Base-by-base conservation (phyloP, 2,329 filamentous ascomycete genomes). In the Stemphylium lycopersici region DNA sequence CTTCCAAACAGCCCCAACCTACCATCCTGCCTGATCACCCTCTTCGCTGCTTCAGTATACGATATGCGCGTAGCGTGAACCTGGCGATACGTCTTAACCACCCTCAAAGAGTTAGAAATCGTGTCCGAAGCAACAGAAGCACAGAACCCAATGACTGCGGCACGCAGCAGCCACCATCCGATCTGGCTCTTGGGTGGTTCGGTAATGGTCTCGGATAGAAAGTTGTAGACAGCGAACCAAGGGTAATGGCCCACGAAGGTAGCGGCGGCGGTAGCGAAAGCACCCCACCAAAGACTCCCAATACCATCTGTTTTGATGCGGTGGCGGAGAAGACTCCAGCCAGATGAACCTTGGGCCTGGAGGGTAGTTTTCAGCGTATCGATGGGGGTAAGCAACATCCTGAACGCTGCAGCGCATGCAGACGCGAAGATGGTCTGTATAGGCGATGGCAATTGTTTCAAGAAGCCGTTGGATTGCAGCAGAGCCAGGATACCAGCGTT, bases 191-290 rank as follows among this genome's bases (percentile, higher is more conserved):
- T 65, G 0, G 61, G 48, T 5, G 68, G 67, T 47, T 68, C 65
- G 10, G 29, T 46, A 6, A 69, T 63, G 1, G 52, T 48, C 8
- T 66, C 64, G 0, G 68, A 70, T 0, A 70, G 58, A 20, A 67
- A 60, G 33, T 69, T 69, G 45, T 69, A 70, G 0, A 56, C 61
- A 1, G 67, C 66, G 34, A 70, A 70, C 68, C 68, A 70, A 6
- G 68, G 68, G 44, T 70, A 70, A 15, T 70, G 67, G 4, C 68
- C 68, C 0, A 69, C 65, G 29, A 70, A 70, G 0, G 68, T 70
- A 2, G 68, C 68, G 20, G 68, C 68, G 7, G 68, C 68, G 5
- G 68, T 70, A 2, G 66, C 68, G 26, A 68, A 67, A n/a, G 67
- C 59, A 12, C 68, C 68, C 68, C 68, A 70, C 68, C 68, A 70